Base-by-base conservation (phyloP, 78 protist genomes). In the Speleostelium caveatum region DNA sequence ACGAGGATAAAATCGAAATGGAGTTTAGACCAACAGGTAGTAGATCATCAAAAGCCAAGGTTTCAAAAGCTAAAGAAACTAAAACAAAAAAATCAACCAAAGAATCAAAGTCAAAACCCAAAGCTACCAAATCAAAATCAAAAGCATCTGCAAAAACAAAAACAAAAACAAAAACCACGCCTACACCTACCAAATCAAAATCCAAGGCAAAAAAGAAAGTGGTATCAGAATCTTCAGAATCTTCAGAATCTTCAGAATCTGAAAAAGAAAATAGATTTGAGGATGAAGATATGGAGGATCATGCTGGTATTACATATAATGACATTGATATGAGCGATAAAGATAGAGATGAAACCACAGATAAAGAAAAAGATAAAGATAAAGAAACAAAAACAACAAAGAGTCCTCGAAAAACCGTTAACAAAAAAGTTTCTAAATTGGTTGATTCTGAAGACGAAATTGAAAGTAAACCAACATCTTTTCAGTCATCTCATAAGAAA, bases 211-310 rank as follows among this genome's bases (percentile, higher is more conserved):
- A 12, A 75, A 45, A 42, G 61, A 41, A 41, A 72, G 86, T 58
- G 61, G 73, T 42, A 69, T 60, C 6, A 39, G 39, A 38, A 75
- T n/a, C n/a, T n/a, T n/a, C 49, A 33, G 63, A 56, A 24, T 38
- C 80, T 24, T 24, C 36, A 2, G 38, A 51, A 49, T 42, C 53
- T 17, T 53, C 62, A 36, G 55, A 65, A 8, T 22, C 61, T 10
- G 49, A 10, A 4, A 69, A 39, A 1, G 28, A 73, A 36, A 65
- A 19, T 3, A 65, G 32, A 38, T n/a, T 36, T 30, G 55, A 36
- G 12, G 65, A 21, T 59, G 65, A 59, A 24, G 1, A 36, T 30
- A 16, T 21, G 22, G 42, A 39, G 10, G n/a, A n/a, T n/a, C n/a
- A n/a, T n/a, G n/a, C n/a, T n/a, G n/a, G n/a, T n/a, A n/a, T n/a